A percentile compares a stretch with the other conserved stretches of the same genome.
These are phyloP conservation scores for Barbatosphaeria neglecta DNA, from an alignment of 495 filamentous ascomycete species.

Conservation along the genomic window DNA sequence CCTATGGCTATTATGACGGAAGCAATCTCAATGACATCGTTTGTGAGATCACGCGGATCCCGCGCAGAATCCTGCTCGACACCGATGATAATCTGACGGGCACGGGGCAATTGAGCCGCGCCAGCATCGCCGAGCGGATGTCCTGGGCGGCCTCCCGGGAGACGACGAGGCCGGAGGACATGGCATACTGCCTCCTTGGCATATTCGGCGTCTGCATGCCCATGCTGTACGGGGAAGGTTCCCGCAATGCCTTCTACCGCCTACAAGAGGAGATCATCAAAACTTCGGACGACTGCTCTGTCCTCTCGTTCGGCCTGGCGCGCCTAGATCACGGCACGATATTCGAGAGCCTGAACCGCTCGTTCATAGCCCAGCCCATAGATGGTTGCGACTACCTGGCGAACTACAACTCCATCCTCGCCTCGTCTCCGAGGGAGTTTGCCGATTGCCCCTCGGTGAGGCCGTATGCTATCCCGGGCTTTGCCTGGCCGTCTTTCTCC, in stretches of 20 bases:
- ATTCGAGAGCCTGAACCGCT: background rate
- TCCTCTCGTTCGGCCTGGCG: constrained; percentile 3
- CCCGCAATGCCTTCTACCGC: constrained; percentile 2
- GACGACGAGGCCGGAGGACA: constrained; percentile 9
- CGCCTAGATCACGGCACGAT: too few species aligned
- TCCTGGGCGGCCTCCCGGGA: constrained; percentile 10
- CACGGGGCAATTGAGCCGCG: background rate
- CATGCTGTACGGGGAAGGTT: constrained; percentile 7
- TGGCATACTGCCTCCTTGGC: constrained; percentile 8
- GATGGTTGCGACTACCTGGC: background rate
- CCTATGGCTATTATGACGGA: too few species aligned
- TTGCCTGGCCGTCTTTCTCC: background rate
- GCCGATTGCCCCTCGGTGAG: background rate
- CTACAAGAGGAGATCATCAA: constrained; percentile 9
- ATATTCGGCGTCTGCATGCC: constrained; percentile 8
- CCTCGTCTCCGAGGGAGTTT: background rate
- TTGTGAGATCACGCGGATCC: background rate
- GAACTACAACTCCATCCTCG: background rate
- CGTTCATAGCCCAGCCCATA: too few species aligned
- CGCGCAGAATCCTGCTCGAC: background rate
- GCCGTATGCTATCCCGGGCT: background rate
- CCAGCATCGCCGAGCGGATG: constrained; percentile 8
- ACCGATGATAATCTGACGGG: background rate
- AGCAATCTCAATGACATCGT: background rate
- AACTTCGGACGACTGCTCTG: background rate